Percentiles rank a stretch among this genome's conserved stretches.
Evolutionary conservation across 371 early-diverging fungal species (phyloP).

Genomic region (Mortierella sp.): DNA sequence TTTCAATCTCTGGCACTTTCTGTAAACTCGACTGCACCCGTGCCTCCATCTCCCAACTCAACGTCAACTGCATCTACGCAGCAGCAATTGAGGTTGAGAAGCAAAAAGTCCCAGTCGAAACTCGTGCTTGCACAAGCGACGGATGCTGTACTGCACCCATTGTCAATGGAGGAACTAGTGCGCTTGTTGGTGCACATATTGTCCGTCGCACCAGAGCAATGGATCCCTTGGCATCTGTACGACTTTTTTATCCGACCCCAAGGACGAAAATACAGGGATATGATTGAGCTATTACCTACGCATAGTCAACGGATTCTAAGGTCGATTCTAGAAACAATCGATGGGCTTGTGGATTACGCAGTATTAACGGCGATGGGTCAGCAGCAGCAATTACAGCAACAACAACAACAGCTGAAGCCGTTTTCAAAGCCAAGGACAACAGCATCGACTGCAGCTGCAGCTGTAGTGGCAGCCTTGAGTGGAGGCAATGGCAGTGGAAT

Average conservation of each 20-base stretch:
- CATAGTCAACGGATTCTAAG: constrained; percentile 37
- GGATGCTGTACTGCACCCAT: constrained; percentile 26
- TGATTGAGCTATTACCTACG: constrained; percentile 43
- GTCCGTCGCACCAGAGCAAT: constrained; percentile 37
- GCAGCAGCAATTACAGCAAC: constrained; percentile 6
- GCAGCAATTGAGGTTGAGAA: constrained; percentile 10
- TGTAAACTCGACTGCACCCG: background rate
- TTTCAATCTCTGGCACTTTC: constrained; percentile 8
- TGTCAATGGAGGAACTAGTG: constrained; percentile 27
- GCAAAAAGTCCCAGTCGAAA: constrained; percentile 26
- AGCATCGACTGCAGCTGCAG: constrained; percentile 3
- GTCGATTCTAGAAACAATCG: constrained; percentile 34
- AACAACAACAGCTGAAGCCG: background rate
- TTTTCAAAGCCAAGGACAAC: background rate
- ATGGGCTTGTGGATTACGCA: constrained; percentile 27
- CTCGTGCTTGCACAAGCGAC: constrained; percentile 17
- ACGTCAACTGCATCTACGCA: constrained; percentile 9
- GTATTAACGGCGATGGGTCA: constrained; percentile 4
- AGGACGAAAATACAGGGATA: constrained; percentile 27
- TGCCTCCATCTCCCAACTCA: background rate
- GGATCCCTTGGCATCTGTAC: constrained; percentile 53
- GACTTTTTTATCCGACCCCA: constrained; percentile 46
- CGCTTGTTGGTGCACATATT: constrained; percentile 26
- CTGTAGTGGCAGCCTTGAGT: background rate
- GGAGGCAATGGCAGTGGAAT: background rate